Conservation (phyloP, 305 asterid species). For the Andrographis paniculata region DNA sequence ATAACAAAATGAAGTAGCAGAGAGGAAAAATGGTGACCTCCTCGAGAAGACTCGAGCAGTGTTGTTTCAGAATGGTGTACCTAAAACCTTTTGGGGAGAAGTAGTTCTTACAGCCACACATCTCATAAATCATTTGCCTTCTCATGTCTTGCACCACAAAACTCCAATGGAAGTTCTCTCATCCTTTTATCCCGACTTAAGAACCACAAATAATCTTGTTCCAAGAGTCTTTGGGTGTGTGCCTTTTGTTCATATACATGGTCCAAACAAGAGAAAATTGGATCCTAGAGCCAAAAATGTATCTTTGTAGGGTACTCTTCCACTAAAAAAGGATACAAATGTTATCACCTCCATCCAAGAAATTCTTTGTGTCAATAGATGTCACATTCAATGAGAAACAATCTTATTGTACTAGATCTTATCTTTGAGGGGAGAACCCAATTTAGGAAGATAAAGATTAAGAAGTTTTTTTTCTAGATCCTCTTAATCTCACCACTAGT, state of each 20-base stretch:
- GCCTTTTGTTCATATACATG: not conserved
- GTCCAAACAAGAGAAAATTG: not conserved
- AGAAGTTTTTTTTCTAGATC: not conserved
- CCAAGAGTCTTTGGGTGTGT: not conserved
- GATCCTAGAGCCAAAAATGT: slow-evolving; percentile 3
- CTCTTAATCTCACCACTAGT: not conserved
- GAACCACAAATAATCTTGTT: not conserved
- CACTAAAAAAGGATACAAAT: slow-evolving; percentile 4
- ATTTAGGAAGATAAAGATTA: not conserved
- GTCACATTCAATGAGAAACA: not conserved
- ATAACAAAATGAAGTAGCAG: slow-evolving; percentile 1
- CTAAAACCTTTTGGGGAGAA: not conserved
- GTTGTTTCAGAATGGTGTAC: not conserved
- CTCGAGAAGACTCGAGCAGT: not conserved
- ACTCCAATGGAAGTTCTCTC: not conserved
- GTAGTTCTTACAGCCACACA: not conserved
- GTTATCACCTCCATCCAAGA: not conserved
- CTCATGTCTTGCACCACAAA: not conserved
- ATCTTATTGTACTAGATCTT: not conserved
- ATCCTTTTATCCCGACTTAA: not conserved
- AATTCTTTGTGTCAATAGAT: no score
- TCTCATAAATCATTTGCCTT: not conserved
- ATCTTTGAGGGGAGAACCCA: not conserved
- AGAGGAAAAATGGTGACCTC: slow-evolving; percentile 3
- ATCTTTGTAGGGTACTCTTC: not conserved